phyloP scores from a whole-genome alignment of 2,329 filamentous ascomycete genomes.

The Tolypocladium paradoxum region DNA sequence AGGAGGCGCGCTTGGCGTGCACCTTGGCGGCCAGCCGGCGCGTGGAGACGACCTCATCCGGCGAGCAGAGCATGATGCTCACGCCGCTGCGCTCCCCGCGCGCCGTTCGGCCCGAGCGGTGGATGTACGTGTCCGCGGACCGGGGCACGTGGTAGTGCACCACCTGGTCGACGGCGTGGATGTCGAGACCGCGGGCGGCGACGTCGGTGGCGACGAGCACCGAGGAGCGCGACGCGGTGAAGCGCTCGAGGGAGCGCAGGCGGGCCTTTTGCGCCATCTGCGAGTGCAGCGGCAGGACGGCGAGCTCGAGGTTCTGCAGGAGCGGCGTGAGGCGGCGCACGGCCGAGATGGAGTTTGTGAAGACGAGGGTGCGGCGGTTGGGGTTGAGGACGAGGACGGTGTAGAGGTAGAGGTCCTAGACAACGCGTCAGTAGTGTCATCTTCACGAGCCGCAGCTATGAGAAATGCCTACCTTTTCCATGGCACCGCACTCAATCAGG shows the following conservation, averaged over 20 bases:
- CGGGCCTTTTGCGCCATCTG: conserved; percentile 95
- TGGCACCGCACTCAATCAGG: conserved; percentile 80
- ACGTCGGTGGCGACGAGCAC: conserved; percentile 91
- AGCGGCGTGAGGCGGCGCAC: conserved; percentile 79
- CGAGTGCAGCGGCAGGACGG: conserved; percentile 72
- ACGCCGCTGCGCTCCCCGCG: conserved; percentile 68
- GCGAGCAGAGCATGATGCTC: conserved; percentile 79
- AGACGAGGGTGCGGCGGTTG: conserved; percentile 72
- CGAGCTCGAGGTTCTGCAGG: conserved; percentile 70
- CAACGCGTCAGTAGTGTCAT: conserved; percentile 10
- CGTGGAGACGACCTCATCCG: conserved; percentile 81
- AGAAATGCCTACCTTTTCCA: conserved; percentile 66
- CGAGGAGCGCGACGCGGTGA: conserved; percentile 53
- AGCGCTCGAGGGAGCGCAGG: conserved; percentile 82
- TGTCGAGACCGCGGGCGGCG: conserved; percentile 86
- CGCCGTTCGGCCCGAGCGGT: conserved; percentile 88
- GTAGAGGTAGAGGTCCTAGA: conserved; percentile 82
- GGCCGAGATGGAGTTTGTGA: conserved; percentile 91
- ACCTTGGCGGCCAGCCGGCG: conserved; percentile 79
- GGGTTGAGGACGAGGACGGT: conserved; percentile 74
- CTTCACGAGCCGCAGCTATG: too few relatives aligned
- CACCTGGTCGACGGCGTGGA: conserved; percentile 78
- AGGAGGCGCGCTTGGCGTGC: conserved; percentile 49
- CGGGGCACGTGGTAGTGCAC: conserved; percentile 94
- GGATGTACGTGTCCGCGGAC: conserved; percentile 86